Percentiles rank a stretch among this genome's conserved stretches.
Conservation (phyloP, 805 yeast species). For the Saccharomyces kudriavzevii region DNA sequence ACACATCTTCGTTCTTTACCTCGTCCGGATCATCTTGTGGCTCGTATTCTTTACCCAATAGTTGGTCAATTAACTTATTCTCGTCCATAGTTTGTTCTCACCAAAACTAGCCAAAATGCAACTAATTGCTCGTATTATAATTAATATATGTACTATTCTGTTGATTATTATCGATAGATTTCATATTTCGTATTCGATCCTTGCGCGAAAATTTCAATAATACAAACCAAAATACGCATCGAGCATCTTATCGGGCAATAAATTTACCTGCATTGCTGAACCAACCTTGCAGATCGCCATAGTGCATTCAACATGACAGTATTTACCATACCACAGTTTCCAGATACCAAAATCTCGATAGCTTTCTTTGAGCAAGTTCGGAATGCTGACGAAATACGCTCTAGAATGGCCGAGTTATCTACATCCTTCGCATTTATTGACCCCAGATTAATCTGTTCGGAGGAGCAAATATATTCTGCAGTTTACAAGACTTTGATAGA, state of each 20-base stretch:
- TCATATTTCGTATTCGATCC: not conserved
- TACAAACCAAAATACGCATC: not conserved
- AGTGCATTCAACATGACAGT: slow-evolving; percentile 2
- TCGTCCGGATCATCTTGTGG: slow-evolving; percentile 1
- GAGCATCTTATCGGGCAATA: not conserved
- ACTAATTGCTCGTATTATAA: not conserved
- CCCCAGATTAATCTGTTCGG: slow-evolving; percentile 47
- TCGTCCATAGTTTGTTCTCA: not conserved
- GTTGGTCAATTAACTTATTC: not conserved
- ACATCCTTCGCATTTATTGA: slow-evolving; percentile 57
- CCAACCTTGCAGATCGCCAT: not conserved
- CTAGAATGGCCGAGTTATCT: slow-evolving; percentile 35
- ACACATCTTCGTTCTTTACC: slow-evolving; percentile 1
- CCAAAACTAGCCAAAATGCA: not conserved
- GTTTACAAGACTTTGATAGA: slow-evolving; percentile 55
- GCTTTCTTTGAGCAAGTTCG: slow-evolving; percentile 40
- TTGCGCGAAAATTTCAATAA: not conserved
- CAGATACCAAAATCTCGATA: slow-evolving; percentile 31
- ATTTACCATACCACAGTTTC: slow-evolving; percentile 41
- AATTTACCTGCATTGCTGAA: not conserved
- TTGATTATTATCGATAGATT: not conserved
- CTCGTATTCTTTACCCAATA: not conserved
- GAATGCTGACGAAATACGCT: slow-evolving; percentile 36
- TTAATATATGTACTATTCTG: not conserved
- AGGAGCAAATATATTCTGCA: slow-evolving; percentile 56